phyloP scores from a whole-genome alignment of 148 eudicot genomes.

The Persicaria tinctoria region DNA sequence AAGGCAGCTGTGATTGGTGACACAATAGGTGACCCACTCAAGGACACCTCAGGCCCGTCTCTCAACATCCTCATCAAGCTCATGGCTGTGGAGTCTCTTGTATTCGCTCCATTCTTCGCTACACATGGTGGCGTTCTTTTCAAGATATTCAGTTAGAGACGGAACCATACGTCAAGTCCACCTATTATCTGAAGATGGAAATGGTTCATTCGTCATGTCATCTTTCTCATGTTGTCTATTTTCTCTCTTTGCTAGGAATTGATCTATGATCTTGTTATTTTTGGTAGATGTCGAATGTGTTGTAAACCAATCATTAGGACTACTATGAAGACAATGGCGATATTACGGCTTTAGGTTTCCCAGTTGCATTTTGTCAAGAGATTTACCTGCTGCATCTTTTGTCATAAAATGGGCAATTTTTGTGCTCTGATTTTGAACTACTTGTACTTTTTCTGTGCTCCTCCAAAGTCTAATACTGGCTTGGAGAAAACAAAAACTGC shows the following conservation, averaged over 20 bases:
- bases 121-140: slow-evolving; percentile 49
- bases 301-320: neutral
- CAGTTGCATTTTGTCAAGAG: neutral
- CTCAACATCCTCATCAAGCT: slow-evolving; percentile 85
- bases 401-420: neutral
- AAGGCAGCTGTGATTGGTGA: slow-evolving; percentile 92
- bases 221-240: neutral
- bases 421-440: neutral
- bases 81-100: slow-evolving; percentile 87
- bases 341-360: neutral
- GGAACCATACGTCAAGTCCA: neutral
- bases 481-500: too few species aligned
- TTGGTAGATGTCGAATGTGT: slow-evolving; percentile 5
- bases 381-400: neutral
- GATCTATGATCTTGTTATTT: neutral
- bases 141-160: slow-evolving; percentile 12
- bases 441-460: too few species aligned
- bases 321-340: slow-evolving; percentile 10
- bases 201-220: neutral
- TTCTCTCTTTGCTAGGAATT: neutral
- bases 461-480: too few species aligned
- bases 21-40: slow-evolving; percentile 77
- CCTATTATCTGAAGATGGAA: neutral
- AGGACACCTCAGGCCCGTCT: slow-evolving; percentile 85
- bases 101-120: slow-evolving; percentile 86